phyloP scores from a whole-genome alignment of 192 early-diverging fungal species.

The Entomortierella chlamydospora region DNA sequence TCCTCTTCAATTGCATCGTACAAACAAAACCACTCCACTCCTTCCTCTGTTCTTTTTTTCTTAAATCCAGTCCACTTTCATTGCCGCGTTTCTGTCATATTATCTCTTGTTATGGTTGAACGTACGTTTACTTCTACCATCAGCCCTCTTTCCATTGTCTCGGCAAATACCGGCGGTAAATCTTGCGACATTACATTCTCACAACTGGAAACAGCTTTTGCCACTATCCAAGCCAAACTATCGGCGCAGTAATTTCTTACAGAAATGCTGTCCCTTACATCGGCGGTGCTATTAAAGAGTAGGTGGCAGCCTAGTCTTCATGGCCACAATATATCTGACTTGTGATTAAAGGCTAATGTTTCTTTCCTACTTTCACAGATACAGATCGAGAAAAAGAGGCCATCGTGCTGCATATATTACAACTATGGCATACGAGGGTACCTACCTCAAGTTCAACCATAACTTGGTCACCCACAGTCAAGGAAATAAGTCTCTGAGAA shows the following conservation, averaged over 20 bases:
- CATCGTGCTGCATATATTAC: conserved; percentile 46
- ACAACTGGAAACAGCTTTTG: conserved; percentile 26
- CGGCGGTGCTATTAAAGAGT: conserved; percentile 43
- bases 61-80: too few relatives aligned
- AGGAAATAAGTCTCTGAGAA: conserved; percentile 30
- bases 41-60: too few relatives aligned
- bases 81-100: too few relatives aligned
- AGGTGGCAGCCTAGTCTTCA: not conserved
- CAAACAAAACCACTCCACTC: too few relatives aligned
- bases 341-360: not conserved
- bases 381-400: conserved; percentile 26
- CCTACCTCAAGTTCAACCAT: conserved; percentile 28
- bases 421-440: conserved; percentile 42
- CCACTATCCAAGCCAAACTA: conserved; percentile 14
- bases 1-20: too few relatives aligned
- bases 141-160: not conserved
- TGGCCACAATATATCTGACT: not conserved
- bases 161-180: not conserved
- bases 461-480: conserved; percentile 22
- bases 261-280: conserved; percentile 42
- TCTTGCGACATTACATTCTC: not conserved
- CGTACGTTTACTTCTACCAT: not conserved
- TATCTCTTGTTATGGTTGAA: not conserved
- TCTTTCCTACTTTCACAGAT: conserved; percentile 2
- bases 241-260: conserved; percentile 28